Evolutionary conservation across 2,329 filamentous ascomycete species (phyloP).

Genomic region (Alternaria angustiovoidea): DNA sequence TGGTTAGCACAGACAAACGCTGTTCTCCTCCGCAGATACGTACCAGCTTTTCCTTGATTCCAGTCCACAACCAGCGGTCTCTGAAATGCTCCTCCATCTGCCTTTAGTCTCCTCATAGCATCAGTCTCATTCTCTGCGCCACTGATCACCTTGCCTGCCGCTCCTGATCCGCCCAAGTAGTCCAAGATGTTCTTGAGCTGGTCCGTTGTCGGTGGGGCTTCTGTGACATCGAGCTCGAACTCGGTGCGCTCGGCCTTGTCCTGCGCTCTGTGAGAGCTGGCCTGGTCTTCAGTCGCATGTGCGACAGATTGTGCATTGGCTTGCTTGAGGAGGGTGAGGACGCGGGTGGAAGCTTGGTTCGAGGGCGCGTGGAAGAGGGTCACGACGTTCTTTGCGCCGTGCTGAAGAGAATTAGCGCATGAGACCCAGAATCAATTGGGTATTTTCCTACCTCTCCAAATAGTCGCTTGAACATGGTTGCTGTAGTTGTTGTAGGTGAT

Average conservation of each 20-base stretch:
- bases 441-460: slow-evolving; percentile 55
- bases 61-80: slow-evolving; percentile 92
- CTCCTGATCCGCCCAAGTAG: slow-evolving; percentile 70
- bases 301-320: slow-evolving; percentile 73
- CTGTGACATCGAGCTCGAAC: slow-evolving; percentile 88
- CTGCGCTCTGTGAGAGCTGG: slow-evolving; percentile 70
- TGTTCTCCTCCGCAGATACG: slow-evolving; percentile 23
- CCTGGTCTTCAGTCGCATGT: slow-evolving; percentile 76
- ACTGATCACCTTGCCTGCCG: slow-evolving; percentile 71
- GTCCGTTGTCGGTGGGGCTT: slow-evolving; percentile 79
- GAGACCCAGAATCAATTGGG: background rate
- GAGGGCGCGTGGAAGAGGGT: slow-evolving; percentile 93
- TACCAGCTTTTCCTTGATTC: slow-evolving; percentile 84
- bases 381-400: slow-evolving; percentile 75
- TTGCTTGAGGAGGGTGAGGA: slow-evolving; percentile 81
- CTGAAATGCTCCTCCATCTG: slow-evolving; percentile 72
- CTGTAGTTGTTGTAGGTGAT: slow-evolving; percentile 8
- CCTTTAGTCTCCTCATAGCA: slow-evolving; percentile 79
- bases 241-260: slow-evolving; percentile 68
- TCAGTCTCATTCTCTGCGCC: slow-evolving; percentile 79
- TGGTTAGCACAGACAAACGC: slow-evolving; percentile 15
- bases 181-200: slow-evolving; percentile 86
- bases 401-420: slow-evolving; percentile 33
- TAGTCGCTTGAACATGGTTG: slow-evolving; percentile 56
- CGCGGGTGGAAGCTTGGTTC: slow-evolving; percentile 74